These are phyloP conservation scores for Syzygium syzygioides DNA, from an alignment of 441 rosid genomes.

Conservation along the genomic window DNA sequence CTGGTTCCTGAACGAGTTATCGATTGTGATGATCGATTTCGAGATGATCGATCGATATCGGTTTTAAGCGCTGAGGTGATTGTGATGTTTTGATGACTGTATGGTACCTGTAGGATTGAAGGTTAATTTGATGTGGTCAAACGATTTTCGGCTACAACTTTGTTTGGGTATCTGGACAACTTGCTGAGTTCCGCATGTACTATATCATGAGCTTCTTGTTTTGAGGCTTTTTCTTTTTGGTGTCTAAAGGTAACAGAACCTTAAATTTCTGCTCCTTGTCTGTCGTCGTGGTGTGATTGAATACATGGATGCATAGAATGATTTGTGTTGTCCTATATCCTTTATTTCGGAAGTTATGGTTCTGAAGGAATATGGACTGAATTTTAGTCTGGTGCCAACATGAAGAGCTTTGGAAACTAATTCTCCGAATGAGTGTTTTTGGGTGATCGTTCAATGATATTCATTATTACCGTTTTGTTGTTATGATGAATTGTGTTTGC, in stretches of 20 bases:
- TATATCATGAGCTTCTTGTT: not conserved
- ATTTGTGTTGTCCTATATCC: not conserved
- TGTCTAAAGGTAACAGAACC: not conserved
- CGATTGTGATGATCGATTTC: not conserved
- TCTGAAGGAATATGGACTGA: not conserved
- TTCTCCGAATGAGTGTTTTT: not conserved
- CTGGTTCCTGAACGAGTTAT: not conserved
- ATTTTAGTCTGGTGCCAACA: not conserved
- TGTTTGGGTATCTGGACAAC: not conserved
- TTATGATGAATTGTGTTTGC: not conserved
- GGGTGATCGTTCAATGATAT: not conserved
- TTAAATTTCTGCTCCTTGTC: not conserved
- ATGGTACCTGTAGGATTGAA: too few relatives aligned
- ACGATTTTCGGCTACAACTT: not conserved
- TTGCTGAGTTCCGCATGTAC: not conserved
- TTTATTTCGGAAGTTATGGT: not conserved
- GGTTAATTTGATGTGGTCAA: not conserved
- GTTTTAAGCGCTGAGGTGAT: not conserved
- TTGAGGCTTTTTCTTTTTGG: not conserved
- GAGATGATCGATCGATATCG: not conserved
- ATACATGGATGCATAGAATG: not conserved
- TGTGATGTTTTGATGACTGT: too few relatives aligned
- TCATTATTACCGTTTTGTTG: not conserved
- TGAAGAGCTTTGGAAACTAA: not conserved
- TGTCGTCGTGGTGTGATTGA: not conserved